Evolutionary conservation across 192 early-diverging fungal species (phyloP).

Genomic region (Linnemannia exigua): DNA sequence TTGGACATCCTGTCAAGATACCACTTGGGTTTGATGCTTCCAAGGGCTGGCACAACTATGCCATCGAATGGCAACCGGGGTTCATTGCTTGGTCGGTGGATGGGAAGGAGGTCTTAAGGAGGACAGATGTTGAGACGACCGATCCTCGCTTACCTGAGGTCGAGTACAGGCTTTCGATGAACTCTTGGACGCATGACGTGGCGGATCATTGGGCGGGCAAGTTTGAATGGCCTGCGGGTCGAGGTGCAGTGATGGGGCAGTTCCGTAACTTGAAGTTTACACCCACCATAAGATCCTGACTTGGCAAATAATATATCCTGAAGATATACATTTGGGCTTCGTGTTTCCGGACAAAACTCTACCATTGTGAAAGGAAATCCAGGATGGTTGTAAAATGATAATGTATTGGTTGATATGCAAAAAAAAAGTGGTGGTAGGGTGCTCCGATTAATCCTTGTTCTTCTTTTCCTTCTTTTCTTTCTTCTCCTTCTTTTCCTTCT

Average conservation of each 20-base stretch:
- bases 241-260: neutral
- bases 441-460: constrained; percentile 28
- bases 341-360: no score
- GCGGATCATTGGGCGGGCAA: constrained; percentile 38
- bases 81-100: constrained; percentile 14
- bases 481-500: constrained; percentile 50
- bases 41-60: constrained; percentile 1
- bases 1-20: neutral
- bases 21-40: constrained; percentile 1
- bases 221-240: constrained; percentile 18
- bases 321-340: neutral
- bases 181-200: constrained; percentile 39
- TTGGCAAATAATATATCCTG: neutral
- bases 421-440: neutral
- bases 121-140: neutral
- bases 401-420: neutral
- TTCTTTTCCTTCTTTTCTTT: constrained; percentile 58
- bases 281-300: neutral
- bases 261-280: constrained; percentile 34
- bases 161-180: constrained; percentile 21
- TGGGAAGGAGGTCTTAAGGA: neutral
- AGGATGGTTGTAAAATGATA: neutral
- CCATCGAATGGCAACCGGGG: neutral
- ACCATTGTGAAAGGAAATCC: no score
- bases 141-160: neutral